Evolutionary conservation across 768 basidiomycete genomes (phyloP).

Genomic region (Tricholoma terreum): DNA sequence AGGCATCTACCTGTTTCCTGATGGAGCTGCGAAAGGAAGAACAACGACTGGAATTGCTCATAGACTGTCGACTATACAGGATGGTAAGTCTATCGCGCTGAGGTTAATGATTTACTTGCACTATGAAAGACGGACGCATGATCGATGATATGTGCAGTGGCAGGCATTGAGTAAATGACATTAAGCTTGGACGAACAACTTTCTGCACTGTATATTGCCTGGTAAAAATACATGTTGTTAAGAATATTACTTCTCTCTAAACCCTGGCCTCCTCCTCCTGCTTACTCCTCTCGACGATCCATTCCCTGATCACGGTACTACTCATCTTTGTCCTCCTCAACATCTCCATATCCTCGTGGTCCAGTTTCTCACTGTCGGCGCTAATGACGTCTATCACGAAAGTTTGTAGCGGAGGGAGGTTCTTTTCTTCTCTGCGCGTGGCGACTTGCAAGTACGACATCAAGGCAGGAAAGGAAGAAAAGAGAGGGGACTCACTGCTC

Average conservation of each 20-base stretch:
- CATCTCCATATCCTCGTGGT: constrained; percentile 62
- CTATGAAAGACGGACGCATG: constrained; percentile 88
- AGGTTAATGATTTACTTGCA: constrained; percentile 30
- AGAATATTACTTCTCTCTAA: neutral
- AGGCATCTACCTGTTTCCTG: too few species aligned
- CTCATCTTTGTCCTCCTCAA: constrained; percentile 87
- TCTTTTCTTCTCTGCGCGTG: constrained; percentile 49
- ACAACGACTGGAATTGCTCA: constrained; percentile 97
- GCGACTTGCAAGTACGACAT: constrained; percentile 47
- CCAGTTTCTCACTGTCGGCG: constrained; percentile 52
- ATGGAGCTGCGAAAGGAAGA: constrained; percentile 85
- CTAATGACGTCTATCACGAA: constrained; percentile 92
- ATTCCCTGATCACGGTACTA: constrained; percentile 87
- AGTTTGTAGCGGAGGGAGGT: constrained; percentile 56
- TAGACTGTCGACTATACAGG: constrained; percentile 87
- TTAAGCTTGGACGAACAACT: constrained; percentile 11
- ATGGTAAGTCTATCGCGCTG: constrained; percentile 72
- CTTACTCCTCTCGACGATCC: constrained; percentile 57
- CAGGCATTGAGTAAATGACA: constrained; percentile 63
- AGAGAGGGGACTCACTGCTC: constrained; percentile 50
- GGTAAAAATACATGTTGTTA: neutral
- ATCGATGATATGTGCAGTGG: constrained; percentile 78
- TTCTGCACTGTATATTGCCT: neutral
- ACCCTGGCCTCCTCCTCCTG: constrained; percentile 13
- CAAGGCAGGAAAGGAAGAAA: neutral